Conservation (phyloP, 2,329 filamentous ascomycete genomes). For the Nakataea oryzae region DNA sequence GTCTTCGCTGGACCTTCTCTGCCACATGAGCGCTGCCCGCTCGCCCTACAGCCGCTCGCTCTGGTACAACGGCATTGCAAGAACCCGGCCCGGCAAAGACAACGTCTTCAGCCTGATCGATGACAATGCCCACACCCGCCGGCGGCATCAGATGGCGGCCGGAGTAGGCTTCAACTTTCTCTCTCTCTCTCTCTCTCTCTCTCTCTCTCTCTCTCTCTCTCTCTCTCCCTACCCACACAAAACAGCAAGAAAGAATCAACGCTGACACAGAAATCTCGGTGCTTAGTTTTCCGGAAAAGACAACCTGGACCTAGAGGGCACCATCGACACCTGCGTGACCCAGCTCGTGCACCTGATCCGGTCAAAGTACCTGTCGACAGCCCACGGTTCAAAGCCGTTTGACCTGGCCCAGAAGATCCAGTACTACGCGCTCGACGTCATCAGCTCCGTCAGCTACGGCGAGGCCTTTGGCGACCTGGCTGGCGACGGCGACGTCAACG, state of each 20-base stretch:
- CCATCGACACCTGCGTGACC: slow-evolving; percentile 35
- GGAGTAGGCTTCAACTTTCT: slow-evolving; percentile 19
- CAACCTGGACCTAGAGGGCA: slow-evolving; percentile 34
- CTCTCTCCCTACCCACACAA: background rate
- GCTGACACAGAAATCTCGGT: slow-evolving; percentile 5
- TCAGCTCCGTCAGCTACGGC: slow-evolving; percentile 34
- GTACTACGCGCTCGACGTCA: slow-evolving; percentile 40
- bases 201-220: background rate
- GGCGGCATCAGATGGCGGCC: slow-evolving; percentile 36
- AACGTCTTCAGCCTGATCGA: slow-evolving; percentile 20
- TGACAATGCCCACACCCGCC: slow-evolving; percentile 27
- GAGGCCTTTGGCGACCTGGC: slow-evolving; percentile 30
- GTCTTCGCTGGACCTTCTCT: slow-evolving; percentile 21
- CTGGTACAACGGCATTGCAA: slow-evolving; percentile 25
- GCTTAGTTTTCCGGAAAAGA: slow-evolving; percentile 44
- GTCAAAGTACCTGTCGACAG: slow-evolving; percentile 28
- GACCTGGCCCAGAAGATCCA: slow-evolving; percentile 34
- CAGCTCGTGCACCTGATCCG: slow-evolving; percentile 37
- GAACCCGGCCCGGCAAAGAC: slow-evolving; percentile 19
- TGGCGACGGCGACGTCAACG: slow-evolving; percentile 28
- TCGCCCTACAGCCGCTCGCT: slow-evolving; percentile 14
- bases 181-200: background rate
- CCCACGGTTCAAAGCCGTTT: slow-evolving; percentile 24
- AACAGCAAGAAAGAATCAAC: background rate
- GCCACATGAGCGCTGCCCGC: slow-evolving; percentile 20